Base-by-base conservation (phyloP, 1,139 yeast species). In the Candida sanyaensis region DNA sequence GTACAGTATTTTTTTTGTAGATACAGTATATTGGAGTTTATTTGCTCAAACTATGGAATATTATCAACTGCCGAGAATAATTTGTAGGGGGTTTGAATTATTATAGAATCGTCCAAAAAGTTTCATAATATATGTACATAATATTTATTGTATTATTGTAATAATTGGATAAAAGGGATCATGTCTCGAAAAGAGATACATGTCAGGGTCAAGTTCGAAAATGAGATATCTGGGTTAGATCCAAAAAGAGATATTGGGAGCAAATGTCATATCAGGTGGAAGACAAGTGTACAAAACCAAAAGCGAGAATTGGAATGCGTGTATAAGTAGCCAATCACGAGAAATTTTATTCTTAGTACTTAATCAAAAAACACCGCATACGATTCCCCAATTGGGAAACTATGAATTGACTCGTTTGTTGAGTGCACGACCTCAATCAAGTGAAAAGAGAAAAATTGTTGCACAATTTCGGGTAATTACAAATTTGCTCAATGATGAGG, bases 401-500 rank as follows among this genome's bases (percentile, higher is more conserved):
- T 4, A 5, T n/a, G 24, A 37, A 37, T 24, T 37, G 41, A 37
- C 41, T 37, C 41, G 41, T 37, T 37, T 17, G 21, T 17, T 17
- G 21, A 17, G 21, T 17, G 21, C 21, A 17, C 21, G 21, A 17
- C 21, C 3, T 17, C 21, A 17, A 17, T 17, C 21, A 17, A 17
- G 21, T 17, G 21, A 17, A 12, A 32, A 13, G n/a, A n/a, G n/a
- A 17, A 9, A 12, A 6, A 10, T 17, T 32, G 34, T 32, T 17
- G 17, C 17, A 32, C 10, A 12, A 6, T 36, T 36, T 36, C 12
- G 24, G 39, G 39, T 8, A 36, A 36, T 36, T 24, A 23, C 17
- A 36, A 36, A 36, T 36, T 36, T 36, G 39, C 39, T 36, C 39
- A 36, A 36, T 21, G 21, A 32, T 6, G 28, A 6, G 28, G 36